Percentiles rank a stretch among this genome's conserved stretches.
Conservation (phyloP, 2,329 filamentous ascomycete genomes). For the Fusarium sp. region DNA sequence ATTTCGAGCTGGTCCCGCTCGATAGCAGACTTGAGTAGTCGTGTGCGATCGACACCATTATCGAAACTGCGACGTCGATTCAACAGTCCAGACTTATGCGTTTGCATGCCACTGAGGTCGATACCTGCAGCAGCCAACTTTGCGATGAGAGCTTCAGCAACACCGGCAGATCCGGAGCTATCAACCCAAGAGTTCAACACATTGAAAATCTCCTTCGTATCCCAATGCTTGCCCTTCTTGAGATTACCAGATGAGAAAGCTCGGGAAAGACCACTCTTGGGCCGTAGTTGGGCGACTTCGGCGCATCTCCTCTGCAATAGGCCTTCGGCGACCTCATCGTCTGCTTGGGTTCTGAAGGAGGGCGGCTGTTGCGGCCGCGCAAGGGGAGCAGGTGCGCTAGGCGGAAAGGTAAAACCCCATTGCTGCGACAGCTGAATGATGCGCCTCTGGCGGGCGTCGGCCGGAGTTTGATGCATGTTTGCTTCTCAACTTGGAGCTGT, state of each 20-base stretch:
- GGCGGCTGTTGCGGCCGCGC: slow-evolving; percentile 55
- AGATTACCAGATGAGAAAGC: slow-evolving; percentile 52
- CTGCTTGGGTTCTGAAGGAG: slow-evolving; percentile 58
- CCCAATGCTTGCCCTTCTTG: slow-evolving; percentile 62
- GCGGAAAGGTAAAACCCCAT: slow-evolving; percentile 58
- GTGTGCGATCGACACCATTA: slow-evolving; percentile 58
- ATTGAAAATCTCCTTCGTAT: slow-evolving; percentile 63
- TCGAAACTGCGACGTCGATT: slow-evolving; percentile 62
- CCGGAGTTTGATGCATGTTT: slow-evolving; percentile 45
- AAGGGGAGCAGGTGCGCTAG: slow-evolving; percentile 52
- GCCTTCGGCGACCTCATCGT: slow-evolving; percentile 65
- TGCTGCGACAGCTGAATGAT: slow-evolving; percentile 62
- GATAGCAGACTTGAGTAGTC: slow-evolving; percentile 62
- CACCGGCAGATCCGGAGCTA: slow-evolving; percentile 61
- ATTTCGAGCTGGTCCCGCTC: slow-evolving; percentile 62
- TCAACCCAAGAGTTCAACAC: slow-evolving; percentile 61
- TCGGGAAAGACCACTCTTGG: slow-evolving; percentile 53
- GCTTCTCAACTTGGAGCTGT: slow-evolving; percentile 5
- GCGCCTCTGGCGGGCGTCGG: slow-evolving; percentile 56
- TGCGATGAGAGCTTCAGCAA: slow-evolving; percentile 65
- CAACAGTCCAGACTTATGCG: slow-evolving; percentile 60
- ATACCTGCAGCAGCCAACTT: slow-evolving; percentile 62
- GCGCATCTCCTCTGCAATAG: slow-evolving; percentile 59
- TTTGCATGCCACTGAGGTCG: slow-evolving; percentile 60
- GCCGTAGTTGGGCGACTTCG: slow-evolving; percentile 49